Percentiles rank a stretch among this genome's conserved stretches.
Evolutionary conservation across 768 basidiomycete species (phyloP).

Genomic region (Hydnomerulius pinastri): DNA sequence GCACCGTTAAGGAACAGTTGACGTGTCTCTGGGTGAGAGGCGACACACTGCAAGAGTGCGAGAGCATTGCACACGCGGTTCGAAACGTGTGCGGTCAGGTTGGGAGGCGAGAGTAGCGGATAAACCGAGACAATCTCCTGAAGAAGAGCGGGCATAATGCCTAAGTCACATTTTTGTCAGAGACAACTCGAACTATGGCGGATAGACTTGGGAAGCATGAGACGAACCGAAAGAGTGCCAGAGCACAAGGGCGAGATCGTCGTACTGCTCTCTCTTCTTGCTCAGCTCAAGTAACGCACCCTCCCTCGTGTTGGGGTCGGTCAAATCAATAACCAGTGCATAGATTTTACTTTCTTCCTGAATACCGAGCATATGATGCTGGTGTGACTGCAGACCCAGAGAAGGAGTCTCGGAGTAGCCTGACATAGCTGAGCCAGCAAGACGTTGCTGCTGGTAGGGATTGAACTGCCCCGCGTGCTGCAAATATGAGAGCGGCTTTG

Average conservation of each 20-base stretch:
- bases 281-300: conserved; percentile 91
- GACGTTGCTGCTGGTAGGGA: conserved; percentile 54
- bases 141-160: conserved; percentile 95
- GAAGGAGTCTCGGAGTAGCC: conserved; percentile 68
- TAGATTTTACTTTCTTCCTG: conserved; percentile 87
- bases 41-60: conserved; percentile 96
- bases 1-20: conserved; percentile 92
- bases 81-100: conserved; percentile 94
- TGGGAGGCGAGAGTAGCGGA: conserved; percentile 91
- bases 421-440: conserved; percentile 27
- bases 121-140: conserved; percentile 99
- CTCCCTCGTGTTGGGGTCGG: conserved; percentile 84
- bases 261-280: conserved; percentile 99
- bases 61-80: conserved; percentile 99
- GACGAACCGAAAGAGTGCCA: conserved; percentile 96
- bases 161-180: conserved; percentile 40
- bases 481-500: conserved; percentile 62
- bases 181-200: neutral
- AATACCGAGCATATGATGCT: conserved; percentile 52
- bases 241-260: conserved; percentile 94
- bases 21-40: conserved; percentile 94
- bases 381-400: conserved; percentile 50
- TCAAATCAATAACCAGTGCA: conserved; percentile 82
- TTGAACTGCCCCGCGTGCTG: conserved; percentile 63
- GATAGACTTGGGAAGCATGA: neutral